These are phyloP conservation scores for Verticillium tricorpus DNA, from an alignment of 2,329 filamentous ascomycete genomes.

Conservation along the genomic window DNA sequence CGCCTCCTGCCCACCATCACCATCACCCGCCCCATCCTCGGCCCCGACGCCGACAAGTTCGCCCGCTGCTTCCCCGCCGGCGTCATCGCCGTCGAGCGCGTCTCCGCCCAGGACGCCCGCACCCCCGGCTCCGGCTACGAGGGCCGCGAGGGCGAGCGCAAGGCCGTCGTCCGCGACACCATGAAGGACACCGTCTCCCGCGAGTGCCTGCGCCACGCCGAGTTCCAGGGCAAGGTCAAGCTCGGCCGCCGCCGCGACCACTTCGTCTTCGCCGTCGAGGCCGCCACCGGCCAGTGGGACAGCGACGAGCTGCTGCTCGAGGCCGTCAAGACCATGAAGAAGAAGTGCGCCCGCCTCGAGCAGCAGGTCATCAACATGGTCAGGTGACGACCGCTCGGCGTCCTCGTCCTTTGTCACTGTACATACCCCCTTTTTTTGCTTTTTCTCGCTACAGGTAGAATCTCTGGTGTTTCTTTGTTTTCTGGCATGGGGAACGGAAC, in stretches of 20 bases:
- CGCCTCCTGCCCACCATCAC: conserved; percentile 83
- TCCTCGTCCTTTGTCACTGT: neutral
- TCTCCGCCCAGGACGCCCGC: conserved; percentile 63
- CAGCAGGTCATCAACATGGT: conserved; percentile 65
- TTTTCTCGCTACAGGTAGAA: neutral
- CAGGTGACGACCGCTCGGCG: conserved; percentile 28
- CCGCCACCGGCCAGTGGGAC: conserved; percentile 91
- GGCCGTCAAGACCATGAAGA: conserved; percentile 76
- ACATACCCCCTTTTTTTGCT: neutral
- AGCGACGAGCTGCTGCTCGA: conserved; percentile 93
- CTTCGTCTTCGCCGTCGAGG: conserved; percentile 96
- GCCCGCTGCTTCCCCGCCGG: conserved; percentile 82
- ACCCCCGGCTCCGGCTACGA: conserved; percentile 61
- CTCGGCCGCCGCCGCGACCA: conserved; percentile 87
- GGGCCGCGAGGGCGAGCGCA: conserved; percentile 71
- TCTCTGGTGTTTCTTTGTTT: neutral
- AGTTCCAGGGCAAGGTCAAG: conserved; percentile 95
- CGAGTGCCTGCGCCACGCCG: conserved; percentile 84
- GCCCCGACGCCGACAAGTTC: conserved; percentile 84
- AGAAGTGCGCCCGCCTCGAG: conserved; percentile 74
- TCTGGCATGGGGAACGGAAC: neutral
- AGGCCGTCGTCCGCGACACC: conserved; percentile 81
- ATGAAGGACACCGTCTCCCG: conserved; percentile 95
- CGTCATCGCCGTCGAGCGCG: conserved; percentile 74
- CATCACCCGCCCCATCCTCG: conserved; percentile 79